These are phyloP conservation scores for Curvularia eragrostidis DNA, from an alignment of 2,329 filamentous ascomycete genomes.

Conservation along the genomic window DNA sequence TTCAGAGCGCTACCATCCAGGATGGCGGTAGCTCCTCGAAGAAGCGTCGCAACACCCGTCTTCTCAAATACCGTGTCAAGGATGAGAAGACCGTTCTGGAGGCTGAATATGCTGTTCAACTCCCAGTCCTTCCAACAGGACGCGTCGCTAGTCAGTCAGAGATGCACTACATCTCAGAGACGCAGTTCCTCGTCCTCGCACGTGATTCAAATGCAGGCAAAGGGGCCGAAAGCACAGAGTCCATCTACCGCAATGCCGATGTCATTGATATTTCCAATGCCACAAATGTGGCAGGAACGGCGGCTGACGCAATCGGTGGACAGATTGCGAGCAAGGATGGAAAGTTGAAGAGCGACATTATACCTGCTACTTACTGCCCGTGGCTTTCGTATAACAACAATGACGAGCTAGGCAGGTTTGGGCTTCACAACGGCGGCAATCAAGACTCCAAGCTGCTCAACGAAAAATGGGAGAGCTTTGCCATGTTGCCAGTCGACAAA, in stretches of 20 bases:
- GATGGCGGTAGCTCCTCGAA: conserved; percentile 62
- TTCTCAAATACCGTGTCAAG: conserved; percentile 70
- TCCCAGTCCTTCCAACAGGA: conserved; percentile 65
- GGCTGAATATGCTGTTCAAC: conserved; percentile 70
- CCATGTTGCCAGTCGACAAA: conserved; percentile 63
- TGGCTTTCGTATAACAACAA: conserved; percentile 75
- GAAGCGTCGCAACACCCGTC: conserved; percentile 64
- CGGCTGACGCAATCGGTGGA: conserved; percentile 48
- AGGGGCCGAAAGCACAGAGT: conserved; percentile 60
- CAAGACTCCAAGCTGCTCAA: conserved; percentile 68
- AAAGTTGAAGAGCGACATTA: conserved; percentile 61
- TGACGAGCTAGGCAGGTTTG: conserved; percentile 68
- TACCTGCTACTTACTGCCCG: conserved; percentile 66
- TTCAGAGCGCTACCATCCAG: conserved; percentile 66
- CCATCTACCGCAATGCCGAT: conserved; percentile 72
- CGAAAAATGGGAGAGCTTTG: conserved; percentile 79
- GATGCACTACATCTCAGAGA: conserved; percentile 67
- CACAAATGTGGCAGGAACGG: conserved; percentile 64
- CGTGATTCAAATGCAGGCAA: conserved; percentile 68
- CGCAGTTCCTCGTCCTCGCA: conserved; percentile 71
- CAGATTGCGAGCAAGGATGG: conserved; percentile 60
- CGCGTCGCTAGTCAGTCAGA: conserved; percentile 71
- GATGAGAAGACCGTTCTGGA: conserved; percentile 56
- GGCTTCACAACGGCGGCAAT: conserved; percentile 70
- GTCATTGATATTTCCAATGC: conserved; percentile 69